Evolutionary conservation across 1,284 basidiomycete genomes (phyloP).

Genomic region (Cutaneotrichosporon daszewskae): DNA sequence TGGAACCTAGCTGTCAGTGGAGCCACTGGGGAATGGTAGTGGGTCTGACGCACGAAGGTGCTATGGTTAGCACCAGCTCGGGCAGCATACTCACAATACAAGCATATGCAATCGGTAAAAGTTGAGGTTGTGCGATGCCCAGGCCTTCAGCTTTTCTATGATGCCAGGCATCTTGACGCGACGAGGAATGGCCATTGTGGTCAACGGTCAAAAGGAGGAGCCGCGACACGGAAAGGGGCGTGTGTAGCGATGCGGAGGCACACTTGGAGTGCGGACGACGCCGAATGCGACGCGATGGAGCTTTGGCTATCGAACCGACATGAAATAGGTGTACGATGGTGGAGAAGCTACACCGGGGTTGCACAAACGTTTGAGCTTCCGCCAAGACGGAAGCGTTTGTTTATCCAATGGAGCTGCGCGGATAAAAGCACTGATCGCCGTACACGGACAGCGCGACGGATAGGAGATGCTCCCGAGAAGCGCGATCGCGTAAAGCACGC

Average conservation of each 20-base stretch:
- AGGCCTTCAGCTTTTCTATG: not conserved
- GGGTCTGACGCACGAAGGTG: slow-evolving; percentile 47
- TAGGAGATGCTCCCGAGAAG: no score
- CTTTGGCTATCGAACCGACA: slow-evolving; percentile 2
- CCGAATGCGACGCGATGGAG: not conserved
- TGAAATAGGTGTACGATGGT: not conserved
- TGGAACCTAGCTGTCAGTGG: slow-evolving; percentile 35
- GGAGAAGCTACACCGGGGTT: not conserved
- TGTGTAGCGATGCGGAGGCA: not conserved
- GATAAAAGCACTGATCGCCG: no score
- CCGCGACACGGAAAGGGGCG: no score
- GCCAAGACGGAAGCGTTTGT: no score
- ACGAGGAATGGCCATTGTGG: no score
- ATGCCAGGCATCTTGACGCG: slow-evolving; percentile 1
- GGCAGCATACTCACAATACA: slow-evolving; percentile 34
- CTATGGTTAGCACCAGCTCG: no score
- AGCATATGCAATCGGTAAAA: slow-evolving; percentile 50
- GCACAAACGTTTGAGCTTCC: no score
- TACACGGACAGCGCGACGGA: no score
- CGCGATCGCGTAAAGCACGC: no score
- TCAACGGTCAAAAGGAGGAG: no score
- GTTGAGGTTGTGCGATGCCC: slow-evolving; percentile 25
- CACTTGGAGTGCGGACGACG: not conserved
- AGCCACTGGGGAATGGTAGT: not conserved
- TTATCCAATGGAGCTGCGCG: no score